Evolutionary conservation across 495 filamentous ascomycete species (phyloP).

Genomic region (Penicillium silybi): DNA sequence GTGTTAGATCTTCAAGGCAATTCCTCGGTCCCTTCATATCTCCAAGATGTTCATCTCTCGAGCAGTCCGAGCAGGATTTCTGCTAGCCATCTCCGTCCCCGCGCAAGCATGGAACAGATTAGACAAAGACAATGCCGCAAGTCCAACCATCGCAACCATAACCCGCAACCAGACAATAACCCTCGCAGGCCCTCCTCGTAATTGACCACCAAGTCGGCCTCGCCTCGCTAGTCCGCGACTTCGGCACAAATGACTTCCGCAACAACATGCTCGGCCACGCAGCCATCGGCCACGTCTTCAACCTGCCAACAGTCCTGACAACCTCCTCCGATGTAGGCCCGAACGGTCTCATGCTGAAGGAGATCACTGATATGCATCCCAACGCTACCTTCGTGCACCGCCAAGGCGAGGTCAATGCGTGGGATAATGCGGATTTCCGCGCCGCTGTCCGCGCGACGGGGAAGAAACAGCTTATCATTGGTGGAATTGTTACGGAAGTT

Average conservation of each 20-base stretch:
- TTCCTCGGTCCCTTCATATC: background rate
- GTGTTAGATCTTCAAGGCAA: background rate
- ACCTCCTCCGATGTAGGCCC: conserved; percentile 58
- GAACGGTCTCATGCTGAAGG: conserved; percentile 68
- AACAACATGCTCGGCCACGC: conserved; percentile 69
- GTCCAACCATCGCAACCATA: background rate
- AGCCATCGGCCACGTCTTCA: conserved; percentile 60
- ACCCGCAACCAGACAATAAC: background rate
- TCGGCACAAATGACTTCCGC: conserved; percentile 54
- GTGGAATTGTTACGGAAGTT: conserved; percentile 73
- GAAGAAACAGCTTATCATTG: conserved; percentile 69
- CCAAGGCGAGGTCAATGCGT: conserved; percentile 74
- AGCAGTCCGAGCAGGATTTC: conserved; percentile 10
- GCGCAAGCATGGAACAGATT: conserved; percentile 39
- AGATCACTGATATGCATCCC: conserved; percentile 66
- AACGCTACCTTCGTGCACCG: conserved; percentile 62
- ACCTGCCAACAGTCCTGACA: conserved; percentile 67
- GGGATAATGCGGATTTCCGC: conserved; percentile 72
- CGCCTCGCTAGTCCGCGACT: conserved; percentile 62
- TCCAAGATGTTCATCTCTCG: conserved; percentile 15
- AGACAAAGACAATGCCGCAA: conserved; percentile 55
- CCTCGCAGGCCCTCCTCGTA: too few species aligned
- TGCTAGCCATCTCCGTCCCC: conserved; percentile 17
- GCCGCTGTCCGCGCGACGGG: conserved; percentile 60
- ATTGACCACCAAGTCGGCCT: conserved; percentile 72